phyloP scores from a whole-genome alignment of 495 filamentous ascomycete species.

The Penicillium goetzii region DNA sequence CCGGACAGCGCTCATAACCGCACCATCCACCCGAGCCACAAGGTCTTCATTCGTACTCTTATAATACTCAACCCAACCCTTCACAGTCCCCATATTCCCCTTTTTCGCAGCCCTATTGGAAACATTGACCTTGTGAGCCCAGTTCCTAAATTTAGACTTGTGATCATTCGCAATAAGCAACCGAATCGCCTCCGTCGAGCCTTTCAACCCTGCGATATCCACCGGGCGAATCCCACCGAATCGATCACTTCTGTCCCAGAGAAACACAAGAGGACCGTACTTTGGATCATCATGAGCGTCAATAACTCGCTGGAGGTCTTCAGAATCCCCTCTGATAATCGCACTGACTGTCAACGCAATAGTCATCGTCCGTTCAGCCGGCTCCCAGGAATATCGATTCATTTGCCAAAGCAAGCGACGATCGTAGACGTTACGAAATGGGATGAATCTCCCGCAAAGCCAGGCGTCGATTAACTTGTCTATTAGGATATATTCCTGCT shows the following conservation, averaged over 20 bases:
- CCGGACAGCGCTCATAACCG: background rate
- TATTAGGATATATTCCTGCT: background rate
- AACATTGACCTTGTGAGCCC: background rate
- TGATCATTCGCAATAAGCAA: background rate
- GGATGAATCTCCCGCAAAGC: background rate
- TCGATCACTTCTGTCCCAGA: background rate
- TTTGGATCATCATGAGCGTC: background rate
- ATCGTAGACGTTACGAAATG: background rate
- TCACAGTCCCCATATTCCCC: background rate
- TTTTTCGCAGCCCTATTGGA: background rate
- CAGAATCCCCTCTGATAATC: background rate
- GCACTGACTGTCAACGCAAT: background rate
- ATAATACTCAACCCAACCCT: background rate
- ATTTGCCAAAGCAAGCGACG: background rate
- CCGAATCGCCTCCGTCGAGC: background rate
- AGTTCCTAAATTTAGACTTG: too few relatives aligned
- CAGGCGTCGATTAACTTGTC: slow-evolving; percentile 1
- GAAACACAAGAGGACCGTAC: background rate
- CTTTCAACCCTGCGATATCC: background rate
- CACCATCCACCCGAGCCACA: background rate
- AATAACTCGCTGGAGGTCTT: background rate
- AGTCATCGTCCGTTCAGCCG: background rate
- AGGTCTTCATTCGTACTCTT: background rate
- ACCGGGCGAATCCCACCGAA: background rate
- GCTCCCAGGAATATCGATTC: background rate